These are phyloP conservation scores for Nannochloris sp. DNA, from an alignment of 139 green algal species.

Conservation along the genomic window DNA sequence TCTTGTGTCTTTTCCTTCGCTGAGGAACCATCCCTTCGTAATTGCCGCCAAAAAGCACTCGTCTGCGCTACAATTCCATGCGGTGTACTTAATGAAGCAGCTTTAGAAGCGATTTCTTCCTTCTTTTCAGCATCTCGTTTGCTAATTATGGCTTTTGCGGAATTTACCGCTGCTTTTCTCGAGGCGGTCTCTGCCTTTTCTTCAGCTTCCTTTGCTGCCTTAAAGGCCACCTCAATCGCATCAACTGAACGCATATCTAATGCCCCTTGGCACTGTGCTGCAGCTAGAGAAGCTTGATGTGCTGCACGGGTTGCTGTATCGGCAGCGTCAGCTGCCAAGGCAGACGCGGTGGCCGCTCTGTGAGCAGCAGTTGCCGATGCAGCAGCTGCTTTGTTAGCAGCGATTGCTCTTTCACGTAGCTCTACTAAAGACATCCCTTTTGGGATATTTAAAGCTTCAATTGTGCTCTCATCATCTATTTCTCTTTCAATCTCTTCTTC, in stretches of 20 bases:
- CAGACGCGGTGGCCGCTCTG: background rate
- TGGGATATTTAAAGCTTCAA: background rate
- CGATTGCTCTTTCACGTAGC: background rate
- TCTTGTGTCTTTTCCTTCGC: too few relatives aligned
- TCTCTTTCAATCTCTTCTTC: background rate
- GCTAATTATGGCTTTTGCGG: background rate
- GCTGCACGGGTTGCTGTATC: conserved; percentile 3
- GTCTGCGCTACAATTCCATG: conserved; percentile 2
- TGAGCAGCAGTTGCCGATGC: background rate
- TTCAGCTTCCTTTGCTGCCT: background rate
- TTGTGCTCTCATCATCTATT: background rate
- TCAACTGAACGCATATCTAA: background rate
- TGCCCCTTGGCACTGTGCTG: background rate
- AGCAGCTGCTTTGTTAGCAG: background rate
- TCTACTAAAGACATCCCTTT: background rate
- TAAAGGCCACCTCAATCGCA: background rate
- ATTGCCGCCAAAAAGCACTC: too few relatives aligned
- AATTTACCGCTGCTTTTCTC: background rate
- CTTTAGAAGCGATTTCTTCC: background rate
- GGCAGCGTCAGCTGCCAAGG: conserved; percentile 10
- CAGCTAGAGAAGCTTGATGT: background rate
- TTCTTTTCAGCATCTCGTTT: background rate
- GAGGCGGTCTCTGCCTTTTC: background rate
- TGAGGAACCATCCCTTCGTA: too few relatives aligned
- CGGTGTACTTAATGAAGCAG: background rate